A percentile compares a stretch with the other conserved stretches of the same genome.
phyloP scores from a whole-genome alignment of 306 rosid species.

The Malus sylvestris region DNA sequence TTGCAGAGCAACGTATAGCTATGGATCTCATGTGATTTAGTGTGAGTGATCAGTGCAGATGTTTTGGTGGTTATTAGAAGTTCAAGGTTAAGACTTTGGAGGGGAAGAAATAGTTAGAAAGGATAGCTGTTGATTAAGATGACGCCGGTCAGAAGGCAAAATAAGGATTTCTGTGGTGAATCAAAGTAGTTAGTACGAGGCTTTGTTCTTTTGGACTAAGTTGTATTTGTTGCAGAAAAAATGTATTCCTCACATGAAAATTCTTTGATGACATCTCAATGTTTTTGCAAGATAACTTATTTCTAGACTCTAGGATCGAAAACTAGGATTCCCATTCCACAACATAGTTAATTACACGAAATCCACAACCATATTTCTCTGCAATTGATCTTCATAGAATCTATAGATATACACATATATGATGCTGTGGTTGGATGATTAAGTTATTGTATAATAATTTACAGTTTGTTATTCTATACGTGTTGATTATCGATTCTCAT shows the following conservation, averaged over 20 bases:
- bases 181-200: neutral
- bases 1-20: neutral
- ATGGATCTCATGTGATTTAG: constrained; percentile 4
- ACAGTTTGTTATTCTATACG: neutral
- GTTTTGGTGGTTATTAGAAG: neutral
- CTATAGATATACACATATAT: neutral
- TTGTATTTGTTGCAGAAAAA: neutral
- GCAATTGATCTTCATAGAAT: neutral
- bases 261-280: neutral
- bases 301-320: neutral
- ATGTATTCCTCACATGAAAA: too few relatives aligned
- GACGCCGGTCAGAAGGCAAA: neutral
- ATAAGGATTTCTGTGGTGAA: neutral
- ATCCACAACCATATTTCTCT: neutral
- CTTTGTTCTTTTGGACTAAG: neutral
- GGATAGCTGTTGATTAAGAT: neutral
- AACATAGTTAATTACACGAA: neutral
- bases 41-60: neutral
- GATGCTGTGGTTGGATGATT: neutral
- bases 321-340: neutral
- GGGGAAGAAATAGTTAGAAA: neutral
- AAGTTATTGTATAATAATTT: neutral
- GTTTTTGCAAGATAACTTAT: neutral
- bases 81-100: neutral
- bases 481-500: neutral